phyloP scores from a whole-genome alignment of 306 rosid species.

The Pyrus communis region DNA sequence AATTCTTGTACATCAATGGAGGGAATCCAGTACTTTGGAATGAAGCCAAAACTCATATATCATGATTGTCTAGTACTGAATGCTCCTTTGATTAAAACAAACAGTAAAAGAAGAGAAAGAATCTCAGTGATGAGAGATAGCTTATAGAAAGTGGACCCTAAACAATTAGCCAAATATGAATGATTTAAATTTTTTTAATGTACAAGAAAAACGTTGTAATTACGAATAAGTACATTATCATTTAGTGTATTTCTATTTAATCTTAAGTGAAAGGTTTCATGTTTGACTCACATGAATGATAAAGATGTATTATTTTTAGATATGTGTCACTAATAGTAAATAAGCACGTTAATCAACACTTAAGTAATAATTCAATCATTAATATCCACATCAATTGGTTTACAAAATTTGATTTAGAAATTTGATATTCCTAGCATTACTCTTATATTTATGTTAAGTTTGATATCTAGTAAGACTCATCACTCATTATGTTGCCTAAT shows the following conservation, averaged over 20 bases:
- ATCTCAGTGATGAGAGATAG: background rate
- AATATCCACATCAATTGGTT: no score
- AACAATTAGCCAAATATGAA: background rate
- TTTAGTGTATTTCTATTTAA: no score
- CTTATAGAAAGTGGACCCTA: background rate
- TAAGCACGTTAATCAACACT: no score
- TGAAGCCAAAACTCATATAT: background rate
- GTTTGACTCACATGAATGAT: no score
- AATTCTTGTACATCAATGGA: background rate
- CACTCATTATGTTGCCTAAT: no score
- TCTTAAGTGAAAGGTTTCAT: no score
- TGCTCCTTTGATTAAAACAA: background rate
- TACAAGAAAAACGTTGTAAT: background rate
- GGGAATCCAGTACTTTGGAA: background rate
- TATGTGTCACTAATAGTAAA: no score
- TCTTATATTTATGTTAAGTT: no score
- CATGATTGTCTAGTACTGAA: background rate
- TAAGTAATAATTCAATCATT: no score
- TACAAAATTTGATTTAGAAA: no score
- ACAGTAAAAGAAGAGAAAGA: background rate
- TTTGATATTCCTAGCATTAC: accelerated
- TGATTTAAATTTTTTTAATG: background rate
- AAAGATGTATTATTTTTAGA: no score
- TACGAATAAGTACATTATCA: background rate
- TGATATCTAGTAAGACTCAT: no score